phyloP scores from a whole-genome alignment of 495 filamentous ascomycete genomes.

The Penicillium taxi region DNA sequence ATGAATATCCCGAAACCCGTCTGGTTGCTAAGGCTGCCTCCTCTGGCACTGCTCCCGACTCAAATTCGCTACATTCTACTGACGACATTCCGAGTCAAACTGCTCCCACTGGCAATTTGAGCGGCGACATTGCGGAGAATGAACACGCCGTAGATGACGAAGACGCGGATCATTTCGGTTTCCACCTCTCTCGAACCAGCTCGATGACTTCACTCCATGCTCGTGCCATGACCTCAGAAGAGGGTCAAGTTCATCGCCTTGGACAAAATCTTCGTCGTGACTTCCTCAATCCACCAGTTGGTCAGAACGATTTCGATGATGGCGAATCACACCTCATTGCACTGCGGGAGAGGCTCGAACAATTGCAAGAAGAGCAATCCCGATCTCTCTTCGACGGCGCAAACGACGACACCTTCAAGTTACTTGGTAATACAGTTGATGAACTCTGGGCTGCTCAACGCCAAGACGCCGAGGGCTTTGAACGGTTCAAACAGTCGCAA shows the following conservation, averaged over 20 bases:
- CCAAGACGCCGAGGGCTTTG: conserved; percentile 53
- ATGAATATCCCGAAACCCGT: conserved; percentile 88
- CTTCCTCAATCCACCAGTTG: conserved; percentile 43
- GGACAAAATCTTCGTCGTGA: conserved; percentile 74
- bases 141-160: conserved; percentile 41
- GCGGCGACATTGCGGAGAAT: conserved; percentile 28
- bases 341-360: conserved; percentile 56
- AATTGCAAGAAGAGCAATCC: conserved; percentile 51
- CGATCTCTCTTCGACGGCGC: conserved; percentile 45
- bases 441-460: conserved; percentile 45
- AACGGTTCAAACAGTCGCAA: conserved; percentile 58
- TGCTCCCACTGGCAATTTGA: conserved; percentile 23
- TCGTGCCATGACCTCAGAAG: conserved; percentile 73
- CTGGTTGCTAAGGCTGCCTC: conserved; percentile 29
- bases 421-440: conserved; percentile 48
- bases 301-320: conserved; percentile 23
- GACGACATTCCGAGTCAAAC: conserved; percentile 31
- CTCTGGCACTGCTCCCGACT: conserved; percentile 19
- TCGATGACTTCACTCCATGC: conserved; percentile 75
- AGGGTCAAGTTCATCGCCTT: conserved; percentile 78
- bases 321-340: conserved; percentile 51
- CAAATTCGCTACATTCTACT: conserved; percentile 34
- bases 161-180: conserved; percentile 39
- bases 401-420: conserved; percentile 53
- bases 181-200: conserved; percentile 56